Percentiles rank a stretch among this genome's conserved stretches.
phyloP scores from a whole-genome alignment of 73 alveolate species.

The Uronychia binucleata region DNA sequence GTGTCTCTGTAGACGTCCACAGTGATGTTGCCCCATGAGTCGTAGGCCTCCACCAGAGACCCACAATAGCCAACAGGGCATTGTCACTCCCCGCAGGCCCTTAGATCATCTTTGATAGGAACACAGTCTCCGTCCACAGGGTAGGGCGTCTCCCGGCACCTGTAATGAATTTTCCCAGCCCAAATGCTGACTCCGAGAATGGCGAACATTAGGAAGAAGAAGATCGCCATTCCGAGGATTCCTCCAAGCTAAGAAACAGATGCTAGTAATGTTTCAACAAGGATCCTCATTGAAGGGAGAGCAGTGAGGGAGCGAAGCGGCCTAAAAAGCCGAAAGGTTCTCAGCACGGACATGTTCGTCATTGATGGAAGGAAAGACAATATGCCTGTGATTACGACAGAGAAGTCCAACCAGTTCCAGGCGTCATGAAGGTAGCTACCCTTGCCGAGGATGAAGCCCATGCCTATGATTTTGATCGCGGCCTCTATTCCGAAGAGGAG shows the following conservation, averaged over 20 bases:
- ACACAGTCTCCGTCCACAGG: slow-evolving; percentile 33
- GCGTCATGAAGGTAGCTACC: slow-evolving; percentile 71
- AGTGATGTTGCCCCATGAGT: neutral
- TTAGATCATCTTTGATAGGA: neutral
- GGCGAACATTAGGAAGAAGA: slow-evolving; percentile 5
- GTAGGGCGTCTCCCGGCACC: slow-evolving; percentile 15
- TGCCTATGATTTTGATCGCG: neutral
- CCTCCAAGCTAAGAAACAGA: slow-evolving; percentile 1
- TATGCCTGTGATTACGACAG: slow-evolving; percentile 58
- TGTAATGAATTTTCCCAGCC: neutral
- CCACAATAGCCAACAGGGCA: neutral
- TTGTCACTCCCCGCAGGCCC: neutral
- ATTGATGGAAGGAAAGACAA: slow-evolving; percentile 5
- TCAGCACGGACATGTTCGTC: slow-evolving; percentile 38
- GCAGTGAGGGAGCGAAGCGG: slow-evolving; percentile 4
- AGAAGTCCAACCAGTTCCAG: slow-evolving; percentile 80
- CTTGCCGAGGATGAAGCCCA: neutral
- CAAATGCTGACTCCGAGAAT: slow-evolving; percentile 6
- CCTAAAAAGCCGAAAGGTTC: slow-evolving; percentile 10
- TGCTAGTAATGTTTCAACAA: neutral
- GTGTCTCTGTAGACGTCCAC: neutral
- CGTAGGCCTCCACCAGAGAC: neutral
- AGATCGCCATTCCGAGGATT: neutral
- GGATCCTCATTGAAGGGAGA: slow-evolving; percentile 9
- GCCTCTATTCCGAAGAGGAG: neutral